Evolutionary conservation across 2,329 filamentous ascomycete genomes (phyloP).

Genomic region (Diaporthe ilicicola): DNA sequence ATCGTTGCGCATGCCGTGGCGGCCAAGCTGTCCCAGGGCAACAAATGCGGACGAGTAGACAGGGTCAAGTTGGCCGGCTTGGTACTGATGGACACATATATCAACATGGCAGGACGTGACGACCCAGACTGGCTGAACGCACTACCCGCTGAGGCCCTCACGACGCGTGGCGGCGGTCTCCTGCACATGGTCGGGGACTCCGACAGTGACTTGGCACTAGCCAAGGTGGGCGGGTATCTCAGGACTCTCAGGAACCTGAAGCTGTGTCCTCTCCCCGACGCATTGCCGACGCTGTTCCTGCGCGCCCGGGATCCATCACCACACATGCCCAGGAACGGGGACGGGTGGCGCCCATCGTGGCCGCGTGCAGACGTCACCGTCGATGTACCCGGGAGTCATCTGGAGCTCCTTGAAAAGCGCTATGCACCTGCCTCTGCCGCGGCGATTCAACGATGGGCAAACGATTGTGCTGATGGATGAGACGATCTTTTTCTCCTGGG

Average conservation of each 20-base stretch:
- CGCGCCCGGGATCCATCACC: neutral
- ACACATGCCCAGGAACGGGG: neutral
- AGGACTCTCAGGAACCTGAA: neutral
- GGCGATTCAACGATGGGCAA: neutral
- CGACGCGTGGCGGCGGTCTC: neutral
- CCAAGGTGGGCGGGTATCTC: neutral
- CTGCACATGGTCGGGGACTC: neutral
- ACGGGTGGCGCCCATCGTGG: neutral
- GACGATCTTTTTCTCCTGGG: no score
- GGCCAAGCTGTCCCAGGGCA: neutral
- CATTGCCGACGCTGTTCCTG: neutral
- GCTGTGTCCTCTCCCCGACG: neutral
- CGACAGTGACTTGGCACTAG: slow-evolving; percentile 1
- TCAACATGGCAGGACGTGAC: neutral
- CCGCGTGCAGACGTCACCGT: neutral
- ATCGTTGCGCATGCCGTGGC: neutral
- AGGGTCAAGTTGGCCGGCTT: neutral
- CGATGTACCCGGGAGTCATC: neutral
- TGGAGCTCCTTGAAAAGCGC: neutral
- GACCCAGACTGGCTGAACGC: neutral
- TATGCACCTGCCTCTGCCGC: neutral
- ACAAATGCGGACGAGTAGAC: fast-evolving
- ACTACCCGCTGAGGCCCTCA: neutral
- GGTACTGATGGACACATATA: neutral
- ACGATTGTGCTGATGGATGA: no score